Percentiles rank a stretch among this genome's conserved stretches.
Evolutionary conservation across 2,329 filamentous ascomycete species (phyloP).

Genomic region (Hypoxylon sp.): DNA sequence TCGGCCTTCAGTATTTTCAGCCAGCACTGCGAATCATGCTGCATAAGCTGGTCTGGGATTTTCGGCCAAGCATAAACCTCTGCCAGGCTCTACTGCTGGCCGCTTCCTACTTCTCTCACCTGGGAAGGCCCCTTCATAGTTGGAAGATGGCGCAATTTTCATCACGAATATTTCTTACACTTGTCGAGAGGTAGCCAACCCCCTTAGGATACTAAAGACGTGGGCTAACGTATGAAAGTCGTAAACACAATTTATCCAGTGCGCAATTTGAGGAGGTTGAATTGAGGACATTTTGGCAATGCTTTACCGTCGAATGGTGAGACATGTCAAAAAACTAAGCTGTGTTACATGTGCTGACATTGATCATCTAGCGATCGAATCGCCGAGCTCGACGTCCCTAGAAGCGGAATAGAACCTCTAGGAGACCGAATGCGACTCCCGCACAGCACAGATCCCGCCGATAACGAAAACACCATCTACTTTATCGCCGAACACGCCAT

Average conservation of each 20-base stretch:
- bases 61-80: slow-evolving; percentile 47
- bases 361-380: slow-evolving; percentile 70
- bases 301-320: slow-evolving; percentile 77
- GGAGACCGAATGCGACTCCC: slow-evolving; percentile 54
- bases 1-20: slow-evolving; percentile 52
- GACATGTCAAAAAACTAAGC: neutral
- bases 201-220: neutral
- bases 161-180: slow-evolving; percentile 49
- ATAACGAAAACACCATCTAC: slow-evolving; percentile 53
- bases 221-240: slow-evolving; percentile 34
- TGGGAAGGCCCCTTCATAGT: slow-evolving; percentile 54
- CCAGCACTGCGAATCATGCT: slow-evolving; percentile 53
- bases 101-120: slow-evolving; percentile 53
- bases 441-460: slow-evolving; percentile 49
- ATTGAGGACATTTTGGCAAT: slow-evolving; percentile 76
- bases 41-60: slow-evolving; percentile 50
- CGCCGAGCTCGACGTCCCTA: slow-evolving; percentile 67
- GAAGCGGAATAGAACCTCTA: slow-evolving; percentile 54
- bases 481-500: slow-evolving; percentile 58
- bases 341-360: slow-evolving; percentile 25
- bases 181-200: slow-evolving; percentile 49
- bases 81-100: slow-evolving; percentile 54
- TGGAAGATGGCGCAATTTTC: slow-evolving; percentile 53
- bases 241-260: slow-evolving; percentile 37
- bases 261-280: slow-evolving; percentile 57